Evolutionary conservation across 75 land plant genomes (phyloP), one percentile per base, ranked within the genome.

Genomic region (Sequoiadendron giganteum): DNA sequence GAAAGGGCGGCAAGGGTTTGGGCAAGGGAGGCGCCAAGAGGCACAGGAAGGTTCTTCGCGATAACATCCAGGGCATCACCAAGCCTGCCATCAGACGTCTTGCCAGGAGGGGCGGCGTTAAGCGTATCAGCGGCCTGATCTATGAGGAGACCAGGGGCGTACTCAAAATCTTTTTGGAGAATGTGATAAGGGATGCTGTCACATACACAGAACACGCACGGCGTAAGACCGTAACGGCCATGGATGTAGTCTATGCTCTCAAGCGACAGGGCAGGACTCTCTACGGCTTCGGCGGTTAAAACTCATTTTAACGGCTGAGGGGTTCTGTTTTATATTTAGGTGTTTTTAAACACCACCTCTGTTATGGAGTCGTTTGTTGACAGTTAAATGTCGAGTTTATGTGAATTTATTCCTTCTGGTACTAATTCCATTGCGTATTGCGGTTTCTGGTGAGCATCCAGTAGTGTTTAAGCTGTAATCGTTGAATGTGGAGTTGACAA

Each of bases 171-270:
- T 87, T 87, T 10, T 19, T 88, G 30, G 88, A 88, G 34, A 88
- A 88, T 47, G 88, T 82, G 9, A 88, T 87, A 1, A 82, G 56
- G 3, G 88, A 88, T 55, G 88, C 58, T 14, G 86, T 88, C 14
- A 82, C 91, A 2, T 90, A 90, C 86, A 90, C 49, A 2, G 91
- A 90, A 91, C 91, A 90, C 21, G 91, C 91, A 86, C 91, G 90
- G 8, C 79, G 91, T 4, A 90, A 90, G 91, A 90, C 91, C 0
- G 91, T 90, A 38, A 90, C 91, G 14, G 84, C 91, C 75, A 90
- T 90, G 91, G 91, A 90, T 32, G 91, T 90, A 18, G 91, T 90
- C 34, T 89, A 90, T 73, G 91, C 91, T 0, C 76, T 90, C 30
- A 90, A 90, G 91, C 10, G 83, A 6, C 91, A 90, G 85, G 86